These are phyloP conservation scores for Sporisorium sorghi DNA, from an alignment of 1,284 basidiomycete species.

Conservation along the genomic window DNA sequence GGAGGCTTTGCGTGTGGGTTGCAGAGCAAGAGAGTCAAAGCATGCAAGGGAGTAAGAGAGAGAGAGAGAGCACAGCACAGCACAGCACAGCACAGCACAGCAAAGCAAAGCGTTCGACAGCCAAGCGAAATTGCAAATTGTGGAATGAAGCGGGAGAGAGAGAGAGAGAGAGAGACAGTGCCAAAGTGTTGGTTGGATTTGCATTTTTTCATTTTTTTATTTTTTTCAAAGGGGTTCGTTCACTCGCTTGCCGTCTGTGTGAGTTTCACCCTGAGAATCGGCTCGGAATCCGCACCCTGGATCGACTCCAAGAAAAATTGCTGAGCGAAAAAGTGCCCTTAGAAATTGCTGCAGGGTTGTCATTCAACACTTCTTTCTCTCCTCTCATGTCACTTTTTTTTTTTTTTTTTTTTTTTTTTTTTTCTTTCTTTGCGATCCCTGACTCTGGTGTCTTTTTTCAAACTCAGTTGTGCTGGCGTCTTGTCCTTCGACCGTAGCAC, in stretches of 20 bases:
- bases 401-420: no score
- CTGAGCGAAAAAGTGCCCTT: neutral
- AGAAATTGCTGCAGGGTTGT: slow-evolving; percentile 8
- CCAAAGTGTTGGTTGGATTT: no score
- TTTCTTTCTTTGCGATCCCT: no score
- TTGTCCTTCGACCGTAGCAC: neutral
- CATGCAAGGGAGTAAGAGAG: neutral
- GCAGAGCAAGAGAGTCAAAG: neutral
- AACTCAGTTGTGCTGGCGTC: slow-evolving; percentile 4
- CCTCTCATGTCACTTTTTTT: neutral
- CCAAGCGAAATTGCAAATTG: neutral
- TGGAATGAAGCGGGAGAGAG: slow-evolving; percentile 7
- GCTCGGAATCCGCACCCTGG: slow-evolving; percentile 7
- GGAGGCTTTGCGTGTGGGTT: neutral
- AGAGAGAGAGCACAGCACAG: neutral
- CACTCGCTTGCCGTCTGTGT: slow-evolving; percentile 6
- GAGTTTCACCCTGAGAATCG: slow-evolving; percentile 28
- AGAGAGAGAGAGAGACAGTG: no score
- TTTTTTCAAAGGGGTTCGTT: slow-evolving; percentile 5
- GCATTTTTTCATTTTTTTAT: no score
- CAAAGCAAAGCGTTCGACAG: neutral
- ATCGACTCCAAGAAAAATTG: neutral
- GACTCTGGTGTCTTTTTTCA: neutral
- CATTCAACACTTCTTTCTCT: neutral
- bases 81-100: no score